Evolutionary conservation across 1,139 yeast species (phyloP), one percentile per base, ranked within the genome.

Genomic region (Candida albicans): DNA sequence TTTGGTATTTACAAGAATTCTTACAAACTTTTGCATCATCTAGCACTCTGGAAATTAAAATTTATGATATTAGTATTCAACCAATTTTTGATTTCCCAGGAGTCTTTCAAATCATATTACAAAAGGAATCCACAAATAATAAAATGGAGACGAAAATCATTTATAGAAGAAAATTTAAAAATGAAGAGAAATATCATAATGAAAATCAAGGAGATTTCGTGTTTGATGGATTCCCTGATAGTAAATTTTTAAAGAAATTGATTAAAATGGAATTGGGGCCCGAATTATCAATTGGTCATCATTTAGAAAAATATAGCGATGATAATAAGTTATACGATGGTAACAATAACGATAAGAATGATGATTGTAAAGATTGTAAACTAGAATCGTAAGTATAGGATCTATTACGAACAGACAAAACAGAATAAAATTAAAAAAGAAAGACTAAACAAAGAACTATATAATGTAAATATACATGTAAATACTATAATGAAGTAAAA

Each of bases 181-280:
- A 62, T 38, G 48, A 66, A 13, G 41, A 35, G 8, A 40, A 40
- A 30, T 43, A 39, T 25, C 43, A 35, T n/a, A 55, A 51, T 34
- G 55, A 53, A 3, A 73, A 68, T 46, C 47, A 52, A n/a, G 70
- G 62, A 33, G 51, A 50, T 1, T 70, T 62, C 54, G 62, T 61
- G 45, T 68, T 62, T 50, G 78, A 71, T 40, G 79, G 79, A 37
- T 73, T 73, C 42, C 78, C 78, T 2, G 79, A 73, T 49, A 64
- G 74, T 11, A 73, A 73, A 52, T 62, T 72, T 38, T 51, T 73
- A 41, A 73, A 73, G 48, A 51, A 59, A 25, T 58, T 73, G 44
- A 55, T 73, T 15, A 58, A 73, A 25, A 61, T 67, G 40, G 54
- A 59, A 38, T 54, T 73, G 18, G 61, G 55, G 5, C 54, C 69